Conservation (phyloP, 352 stramenopile species). For the Globisporangium recalcitrans region DNA sequence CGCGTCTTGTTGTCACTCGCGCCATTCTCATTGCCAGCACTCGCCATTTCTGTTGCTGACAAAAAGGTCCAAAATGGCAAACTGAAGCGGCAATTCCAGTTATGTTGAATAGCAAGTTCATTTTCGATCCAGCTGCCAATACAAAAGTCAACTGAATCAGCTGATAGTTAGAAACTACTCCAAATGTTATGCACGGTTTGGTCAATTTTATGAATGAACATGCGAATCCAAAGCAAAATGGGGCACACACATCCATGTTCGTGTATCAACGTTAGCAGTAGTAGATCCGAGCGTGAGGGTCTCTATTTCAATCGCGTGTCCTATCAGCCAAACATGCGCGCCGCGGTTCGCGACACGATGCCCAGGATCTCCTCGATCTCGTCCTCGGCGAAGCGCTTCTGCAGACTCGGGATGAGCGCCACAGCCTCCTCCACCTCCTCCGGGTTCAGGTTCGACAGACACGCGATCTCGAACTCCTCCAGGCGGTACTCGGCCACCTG, state of each 20-base stretch:
- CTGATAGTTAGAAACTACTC: no score
- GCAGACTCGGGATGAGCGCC: slow-evolving; percentile 83
- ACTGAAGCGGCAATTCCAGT: not conserved
- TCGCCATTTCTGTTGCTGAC: slow-evolving; percentile 9
- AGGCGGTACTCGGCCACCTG: slow-evolving; percentile 72
- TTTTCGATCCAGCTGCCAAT: not conserved
- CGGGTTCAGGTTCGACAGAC: slow-evolving; percentile 86
- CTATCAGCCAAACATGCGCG: slow-evolving; percentile 76
- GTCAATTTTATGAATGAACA: no score
- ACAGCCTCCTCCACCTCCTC: slow-evolving; percentile 87
- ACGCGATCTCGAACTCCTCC: slow-evolving; percentile 89
- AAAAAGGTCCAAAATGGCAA: not conserved
- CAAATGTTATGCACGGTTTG: no score
- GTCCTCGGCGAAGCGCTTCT: slow-evolving; percentile 85
- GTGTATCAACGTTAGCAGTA: slow-evolving; percentile 6
- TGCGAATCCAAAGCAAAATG: no score
- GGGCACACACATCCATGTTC: not conserved
- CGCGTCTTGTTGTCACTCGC: not conserved
- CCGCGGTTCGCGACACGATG: slow-evolving; percentile 83
- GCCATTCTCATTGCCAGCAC: slow-evolving; percentile 4
- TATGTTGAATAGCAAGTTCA: not conserved
- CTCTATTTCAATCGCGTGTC: not conserved
- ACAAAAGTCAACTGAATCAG: not conserved
- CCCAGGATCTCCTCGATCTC: slow-evolving; percentile 89
- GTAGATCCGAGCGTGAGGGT: not conserved